Percentiles rank a stretch among this genome's conserved stretches.
These are phyloP conservation scores for Suillus placidus DNA, from an alignment of 768 basidiomycete genomes.

Conservation along the genomic window DNA sequence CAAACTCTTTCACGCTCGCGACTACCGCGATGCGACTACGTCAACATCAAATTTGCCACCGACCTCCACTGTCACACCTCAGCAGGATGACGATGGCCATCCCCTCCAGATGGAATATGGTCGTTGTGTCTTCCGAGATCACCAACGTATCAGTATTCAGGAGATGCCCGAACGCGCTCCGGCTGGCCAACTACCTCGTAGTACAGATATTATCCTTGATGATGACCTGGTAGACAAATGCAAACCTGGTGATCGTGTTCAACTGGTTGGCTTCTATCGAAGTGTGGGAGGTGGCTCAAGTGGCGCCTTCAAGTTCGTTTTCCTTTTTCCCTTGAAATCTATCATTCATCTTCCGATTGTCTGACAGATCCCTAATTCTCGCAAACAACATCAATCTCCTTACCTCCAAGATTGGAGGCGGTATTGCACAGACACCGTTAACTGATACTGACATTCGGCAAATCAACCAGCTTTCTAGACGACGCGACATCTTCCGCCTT, in stretches of 20 bases:
- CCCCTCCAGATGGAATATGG: constrained; percentile 92
- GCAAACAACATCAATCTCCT: constrained; percentile 95
- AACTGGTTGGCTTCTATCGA: constrained; percentile 93
- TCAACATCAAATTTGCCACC: constrained; percentile 86
- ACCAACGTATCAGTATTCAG: constrained; percentile 97
- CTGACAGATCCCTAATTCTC: constrained; percentile 80
- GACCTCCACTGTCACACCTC: constrained; percentile 83
- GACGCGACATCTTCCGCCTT: constrained; percentile 81
- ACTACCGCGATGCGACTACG: constrained; percentile 92
- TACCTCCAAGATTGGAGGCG: constrained; percentile 92
- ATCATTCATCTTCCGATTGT: constrained; percentile 18
- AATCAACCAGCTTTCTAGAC: constrained; percentile 92
- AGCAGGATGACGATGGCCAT: constrained; percentile 89
- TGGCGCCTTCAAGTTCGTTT: constrained; percentile 87
- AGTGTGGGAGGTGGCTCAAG: constrained; percentile 89
- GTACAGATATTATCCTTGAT: constrained; percentile 94
- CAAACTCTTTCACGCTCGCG: constrained; percentile 76
- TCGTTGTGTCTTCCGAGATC: constrained; percentile 88
- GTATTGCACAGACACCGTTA: constrained; percentile 89
- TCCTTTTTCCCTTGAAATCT: constrained; percentile 17
- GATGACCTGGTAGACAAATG: constrained; percentile 97
- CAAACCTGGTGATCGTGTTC: constrained; percentile 97
- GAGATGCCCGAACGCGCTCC: constrained; percentile 99
- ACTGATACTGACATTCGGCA: constrained; percentile 94
- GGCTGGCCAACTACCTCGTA: constrained; percentile 93